Evolutionary conservation across 768 basidiomycete species (phyloP).

Genomic region (Suillus weaverae): DNA sequence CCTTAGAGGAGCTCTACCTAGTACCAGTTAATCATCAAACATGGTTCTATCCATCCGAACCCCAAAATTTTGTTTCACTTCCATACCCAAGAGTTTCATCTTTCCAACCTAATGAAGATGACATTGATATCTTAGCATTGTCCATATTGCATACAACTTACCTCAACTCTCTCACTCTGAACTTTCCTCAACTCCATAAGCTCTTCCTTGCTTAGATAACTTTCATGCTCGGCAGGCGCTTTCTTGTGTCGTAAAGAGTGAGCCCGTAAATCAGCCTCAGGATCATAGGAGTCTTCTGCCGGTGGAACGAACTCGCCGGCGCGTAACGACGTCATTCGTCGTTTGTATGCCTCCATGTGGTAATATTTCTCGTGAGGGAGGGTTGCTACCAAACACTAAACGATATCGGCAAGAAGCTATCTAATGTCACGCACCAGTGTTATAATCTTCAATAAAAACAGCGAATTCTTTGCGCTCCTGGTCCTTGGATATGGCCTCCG

Average conservation of each 20-base stretch:
- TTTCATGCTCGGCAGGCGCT: slow-evolving; percentile 62
- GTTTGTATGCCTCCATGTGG: slow-evolving; percentile 82
- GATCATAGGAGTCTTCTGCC: slow-evolving; percentile 72
- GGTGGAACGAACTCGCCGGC: slow-evolving; percentile 82
- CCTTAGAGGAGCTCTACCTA: too few species aligned
- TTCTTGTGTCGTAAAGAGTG: slow-evolving; percentile 72
- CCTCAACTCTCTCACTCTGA: slow-evolving; percentile 83
- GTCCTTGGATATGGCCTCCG: slow-evolving; percentile 84
- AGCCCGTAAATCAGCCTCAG: slow-evolving; percentile 80
- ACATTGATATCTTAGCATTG: background rate
- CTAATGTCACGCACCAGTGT: slow-evolving; percentile 55
- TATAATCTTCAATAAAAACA: slow-evolving; percentile 80
- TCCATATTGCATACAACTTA: slow-evolving; percentile 31
- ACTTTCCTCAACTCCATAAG: slow-evolving; percentile 78
- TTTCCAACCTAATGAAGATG: slow-evolving; percentile 56
- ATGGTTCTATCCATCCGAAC: slow-evolving; percentile 80
- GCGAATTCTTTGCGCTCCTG: slow-evolving; percentile 84
- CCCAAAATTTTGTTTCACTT: slow-evolving; percentile 80
- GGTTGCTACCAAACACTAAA: slow-evolving; percentile 55
- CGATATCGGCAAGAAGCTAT: background rate
- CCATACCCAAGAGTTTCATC: slow-evolving; percentile 88
- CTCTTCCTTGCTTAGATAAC: slow-evolving; percentile 76
- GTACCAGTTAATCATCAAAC: slow-evolving; percentile 44
- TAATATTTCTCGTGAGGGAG: slow-evolving; percentile 96
- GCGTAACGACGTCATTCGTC: slow-evolving; percentile 80